Evolutionary conservation across 1,284 basidiomycete species (phyloP).

Genomic region (Waitea zeae): DNA sequence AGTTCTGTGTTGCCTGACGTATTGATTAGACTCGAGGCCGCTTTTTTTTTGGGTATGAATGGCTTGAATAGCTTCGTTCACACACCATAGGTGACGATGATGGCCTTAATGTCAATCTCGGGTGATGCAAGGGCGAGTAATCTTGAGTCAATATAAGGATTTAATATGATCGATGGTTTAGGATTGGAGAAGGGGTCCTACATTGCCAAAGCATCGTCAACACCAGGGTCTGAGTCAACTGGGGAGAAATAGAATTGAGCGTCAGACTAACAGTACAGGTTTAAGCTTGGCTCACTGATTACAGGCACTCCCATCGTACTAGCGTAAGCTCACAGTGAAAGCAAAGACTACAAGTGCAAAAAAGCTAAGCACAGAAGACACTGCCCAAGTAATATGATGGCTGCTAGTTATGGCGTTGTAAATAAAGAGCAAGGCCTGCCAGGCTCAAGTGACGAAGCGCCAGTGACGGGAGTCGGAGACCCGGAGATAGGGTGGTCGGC

Average conservation of each 20-base stretch:
- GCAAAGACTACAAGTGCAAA: too few relatives aligned
- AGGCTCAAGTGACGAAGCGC: too few relatives aligned
- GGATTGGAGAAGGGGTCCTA: conserved; percentile 15
- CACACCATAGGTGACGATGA: conserved; percentile 64
- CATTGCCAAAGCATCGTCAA: conserved; percentile 80
- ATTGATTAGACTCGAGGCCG: too few relatives aligned
- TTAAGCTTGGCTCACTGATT: conserved; percentile 27
- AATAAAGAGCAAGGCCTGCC: too few relatives aligned
- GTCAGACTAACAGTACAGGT: background rate
- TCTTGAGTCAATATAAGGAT: conserved; percentile 12
- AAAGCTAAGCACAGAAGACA: too few relatives aligned
- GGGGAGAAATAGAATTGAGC: conserved; percentile 6
- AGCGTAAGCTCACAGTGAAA: too few relatives aligned
- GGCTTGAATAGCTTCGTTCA: background rate
- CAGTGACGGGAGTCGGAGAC: too few relatives aligned
- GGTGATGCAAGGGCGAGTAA: conserved; percentile 58
- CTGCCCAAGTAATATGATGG: too few relatives aligned
- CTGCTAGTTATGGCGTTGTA: too few relatives aligned
- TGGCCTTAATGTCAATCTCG: conserved; percentile 63
- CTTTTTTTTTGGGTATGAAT: conserved; percentile 15
- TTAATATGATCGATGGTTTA: conserved; percentile 9
- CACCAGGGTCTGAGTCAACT: conserved; percentile 81
- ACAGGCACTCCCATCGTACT: conserved; percentile 35
- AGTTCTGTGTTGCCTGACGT: conserved; percentile 66
- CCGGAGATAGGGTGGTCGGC: too few relatives aligned